Conservation (phyloP, 2,329 filamentous ascomycete species). For the Knoxdaviesia capensis region DNA sequence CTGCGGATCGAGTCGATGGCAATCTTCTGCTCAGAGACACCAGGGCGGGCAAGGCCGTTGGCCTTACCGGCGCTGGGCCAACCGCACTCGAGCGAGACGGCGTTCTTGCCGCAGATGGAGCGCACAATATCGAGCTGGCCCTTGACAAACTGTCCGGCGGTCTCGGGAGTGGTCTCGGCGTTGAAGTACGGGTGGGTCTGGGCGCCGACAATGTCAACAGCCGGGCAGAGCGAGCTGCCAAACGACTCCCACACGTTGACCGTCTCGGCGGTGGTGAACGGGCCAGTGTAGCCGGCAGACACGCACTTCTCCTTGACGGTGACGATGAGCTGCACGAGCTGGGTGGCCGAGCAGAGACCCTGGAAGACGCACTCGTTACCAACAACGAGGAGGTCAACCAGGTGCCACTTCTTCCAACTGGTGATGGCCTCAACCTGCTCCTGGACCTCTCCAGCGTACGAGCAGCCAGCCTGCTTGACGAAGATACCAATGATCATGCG, state of each 20-base stretch:
- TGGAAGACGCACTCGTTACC: conserved; percentile 84
- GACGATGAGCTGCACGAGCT: conserved; percentile 52
- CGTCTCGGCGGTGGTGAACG: conserved; percentile 72
- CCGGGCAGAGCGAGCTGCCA: conserved; percentile 40
- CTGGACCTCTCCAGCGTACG: conserved; percentile 40
- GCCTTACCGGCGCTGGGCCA: conserved; percentile 55
- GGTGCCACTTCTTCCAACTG: conserved; percentile 51
- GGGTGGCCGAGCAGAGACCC: conserved; percentile 38
- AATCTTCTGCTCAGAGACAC: conserved; percentile 40
- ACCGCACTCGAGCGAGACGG: conserved; percentile 75
- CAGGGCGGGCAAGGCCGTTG: conserved; percentile 57
- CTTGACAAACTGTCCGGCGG: conserved; percentile 59
- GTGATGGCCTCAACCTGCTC: conserved; percentile 57
- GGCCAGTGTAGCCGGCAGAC: conserved; percentile 47
- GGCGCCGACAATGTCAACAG: conserved; percentile 59
- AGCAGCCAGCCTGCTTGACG: conserved; percentile 46
- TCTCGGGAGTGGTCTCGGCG: conserved; percentile 34
- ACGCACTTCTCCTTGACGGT: conserved; percentile 43
- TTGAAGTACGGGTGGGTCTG: conserved; percentile 97
- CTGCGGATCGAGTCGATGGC: conserved; percentile 55
- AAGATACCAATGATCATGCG: conserved; percentile 78
- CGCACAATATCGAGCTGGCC: conserved; percentile 53
- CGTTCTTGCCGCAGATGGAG: conserved; percentile 51
- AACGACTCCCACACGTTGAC: conserved; percentile 57
- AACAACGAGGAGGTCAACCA: conserved; percentile 63